Percentiles rank a stretch among this genome's conserved stretches.
These are phyloP conservation scores for Sporisorium scitamineum DNA, from an alignment of 1,284 basidiomycete genomes.

Conservation along the genomic window DNA sequence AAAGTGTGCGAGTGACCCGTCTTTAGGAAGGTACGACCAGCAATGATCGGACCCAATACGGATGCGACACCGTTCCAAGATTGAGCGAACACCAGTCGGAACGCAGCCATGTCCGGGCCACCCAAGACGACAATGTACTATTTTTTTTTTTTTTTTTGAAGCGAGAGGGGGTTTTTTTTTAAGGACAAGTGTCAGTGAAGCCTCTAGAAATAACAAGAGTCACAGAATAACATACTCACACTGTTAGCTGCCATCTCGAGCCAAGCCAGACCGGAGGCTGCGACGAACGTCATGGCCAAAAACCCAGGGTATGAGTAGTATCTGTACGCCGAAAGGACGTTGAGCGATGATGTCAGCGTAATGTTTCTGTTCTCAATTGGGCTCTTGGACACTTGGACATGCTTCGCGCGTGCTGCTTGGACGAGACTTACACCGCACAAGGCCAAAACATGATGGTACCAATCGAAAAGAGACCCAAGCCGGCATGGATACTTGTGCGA, in stretches of 20 bases:
- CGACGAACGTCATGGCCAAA: conserved; percentile 56
- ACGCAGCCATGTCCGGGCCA: conserved; percentile 77
- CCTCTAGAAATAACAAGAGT: too few species aligned
- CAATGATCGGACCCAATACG: conserved; percentile 83
- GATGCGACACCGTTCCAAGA: conserved; percentile 84
- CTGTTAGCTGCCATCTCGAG: conserved; percentile 79
- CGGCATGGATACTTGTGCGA: conserved; percentile 74
- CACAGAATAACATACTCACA: too few species aligned
- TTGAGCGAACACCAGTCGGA: conserved; percentile 83
- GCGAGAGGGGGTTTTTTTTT: too few species aligned
- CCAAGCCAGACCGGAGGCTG: conserved; percentile 76
- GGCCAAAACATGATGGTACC: conserved; percentile 52
- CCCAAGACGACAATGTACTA: conserved; percentile 80
- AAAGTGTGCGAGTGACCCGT: conserved; percentile 76
- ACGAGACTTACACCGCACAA: conserved; percentile 16
- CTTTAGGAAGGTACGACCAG: conserved; percentile 80
- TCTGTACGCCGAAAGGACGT: background rate
- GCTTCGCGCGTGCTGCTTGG: background rate
- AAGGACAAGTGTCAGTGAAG: too few species aligned
- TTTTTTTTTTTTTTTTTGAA: too few species aligned
- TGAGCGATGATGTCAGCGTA: background rate
- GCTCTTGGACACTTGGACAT: background rate
- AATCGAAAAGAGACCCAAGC: conserved; percentile 73
- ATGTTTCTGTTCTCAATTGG: too few species aligned
- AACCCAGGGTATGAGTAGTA: conserved; percentile 42